These are phyloP conservation scores for Thielaviopsis euricoi DNA, from an alignment of 2,329 filamentous ascomycete genomes.

Conservation along the genomic window DNA sequence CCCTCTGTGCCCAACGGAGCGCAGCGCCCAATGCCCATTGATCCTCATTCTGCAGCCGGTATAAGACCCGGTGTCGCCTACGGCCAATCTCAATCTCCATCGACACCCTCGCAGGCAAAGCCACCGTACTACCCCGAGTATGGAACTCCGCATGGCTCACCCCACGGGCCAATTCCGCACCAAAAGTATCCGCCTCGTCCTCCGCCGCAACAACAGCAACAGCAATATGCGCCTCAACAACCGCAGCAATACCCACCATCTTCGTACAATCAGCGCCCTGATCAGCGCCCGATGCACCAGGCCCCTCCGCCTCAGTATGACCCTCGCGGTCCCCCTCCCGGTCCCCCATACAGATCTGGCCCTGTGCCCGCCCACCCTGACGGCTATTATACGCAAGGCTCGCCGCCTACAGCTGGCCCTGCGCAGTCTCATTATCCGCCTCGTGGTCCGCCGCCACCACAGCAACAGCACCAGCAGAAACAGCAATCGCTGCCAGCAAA, in stretches of 20 bases:
- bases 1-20: not conserved
- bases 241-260: slow-evolving; percentile 7
- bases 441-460: slow-evolving; percentile 17
- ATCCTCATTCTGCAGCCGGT: slow-evolving; percentile 15
- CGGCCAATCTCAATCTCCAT: slow-evolving; percentile 12
- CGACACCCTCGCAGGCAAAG: slow-evolving; percentile 12
- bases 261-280: slow-evolving; percentile 4
- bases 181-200: slow-evolving; percentile 26
- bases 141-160: slow-evolving; percentile 18
- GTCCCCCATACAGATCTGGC: not conserved
- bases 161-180: slow-evolving; percentile 28
- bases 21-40: slow-evolving; percentile 3
- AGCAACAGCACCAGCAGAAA: slow-evolving; percentile 20
- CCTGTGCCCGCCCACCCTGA: not conserved
- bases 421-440: slow-evolving; percentile 14
- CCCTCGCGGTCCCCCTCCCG: not conserved
- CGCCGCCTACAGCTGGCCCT: not conserved
- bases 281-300: slow-evolving; percentile 1
- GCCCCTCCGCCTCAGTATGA: not conserved
- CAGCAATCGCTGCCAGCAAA: slow-evolving; percentile 19
- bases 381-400: not conserved
- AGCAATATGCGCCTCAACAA: slow-evolving; percentile 1
- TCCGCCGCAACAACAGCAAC: slow-evolving; percentile 16
- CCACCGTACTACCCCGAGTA: slow-evolving; percentile 34
- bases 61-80: slow-evolving; percentile 14